These are phyloP conservation scores for Stentor coeruleus DNA, from an alignment of 73 alveolate species.

Conservation along the genomic window DNA sequence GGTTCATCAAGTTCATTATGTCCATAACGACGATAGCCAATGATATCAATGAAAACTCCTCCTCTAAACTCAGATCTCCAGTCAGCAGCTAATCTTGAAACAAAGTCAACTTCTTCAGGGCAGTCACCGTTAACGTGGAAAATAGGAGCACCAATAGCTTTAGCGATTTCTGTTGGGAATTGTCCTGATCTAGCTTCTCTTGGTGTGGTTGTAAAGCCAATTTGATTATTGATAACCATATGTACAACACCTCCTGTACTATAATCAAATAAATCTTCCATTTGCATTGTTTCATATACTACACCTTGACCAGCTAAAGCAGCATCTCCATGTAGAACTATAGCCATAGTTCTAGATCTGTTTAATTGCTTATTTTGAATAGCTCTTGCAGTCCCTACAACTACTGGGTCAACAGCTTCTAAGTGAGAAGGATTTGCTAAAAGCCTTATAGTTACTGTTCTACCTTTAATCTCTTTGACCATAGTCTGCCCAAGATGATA, in stretches of 20 bases:
- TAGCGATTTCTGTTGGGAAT: constrained; percentile 83
- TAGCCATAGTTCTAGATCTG: constrained; percentile 16
- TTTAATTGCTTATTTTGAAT: constrained; percentile 19
- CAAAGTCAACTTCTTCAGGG: constrained; percentile 53
- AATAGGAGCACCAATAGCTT: constrained; percentile 85
- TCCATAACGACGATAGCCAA: constrained; percentile 92
- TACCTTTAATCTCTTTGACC: constrained; percentile 49
- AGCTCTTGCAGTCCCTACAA: constrained; percentile 81
- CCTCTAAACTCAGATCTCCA: constrained; percentile 42
- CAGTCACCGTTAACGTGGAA: constrained; percentile 92
- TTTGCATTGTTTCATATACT: constrained; percentile 86
- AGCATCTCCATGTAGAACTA: constrained; percentile 84
- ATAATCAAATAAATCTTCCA: constrained; percentile 76
- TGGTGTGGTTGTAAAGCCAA: constrained; percentile 93
- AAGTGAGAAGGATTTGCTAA: constrained; percentile 95
- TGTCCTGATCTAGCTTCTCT: constrained; percentile 76
- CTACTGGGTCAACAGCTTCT: constrained; percentile 93
- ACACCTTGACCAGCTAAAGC: constrained; percentile 98
- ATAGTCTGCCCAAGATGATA: constrained; percentile 71
- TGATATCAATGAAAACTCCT: constrained; percentile 70
- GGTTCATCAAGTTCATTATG: constrained; percentile 97
- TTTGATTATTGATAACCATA: constrained; percentile 85
- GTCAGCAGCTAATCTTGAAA: constrained; percentile 55
- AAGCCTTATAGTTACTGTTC: constrained; percentile 38
- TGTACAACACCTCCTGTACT: constrained; percentile 87